Evolutionary conservation across 148 eudicot genomes (phyloP).

Genomic region (Heliosperma pusillum): DNA sequence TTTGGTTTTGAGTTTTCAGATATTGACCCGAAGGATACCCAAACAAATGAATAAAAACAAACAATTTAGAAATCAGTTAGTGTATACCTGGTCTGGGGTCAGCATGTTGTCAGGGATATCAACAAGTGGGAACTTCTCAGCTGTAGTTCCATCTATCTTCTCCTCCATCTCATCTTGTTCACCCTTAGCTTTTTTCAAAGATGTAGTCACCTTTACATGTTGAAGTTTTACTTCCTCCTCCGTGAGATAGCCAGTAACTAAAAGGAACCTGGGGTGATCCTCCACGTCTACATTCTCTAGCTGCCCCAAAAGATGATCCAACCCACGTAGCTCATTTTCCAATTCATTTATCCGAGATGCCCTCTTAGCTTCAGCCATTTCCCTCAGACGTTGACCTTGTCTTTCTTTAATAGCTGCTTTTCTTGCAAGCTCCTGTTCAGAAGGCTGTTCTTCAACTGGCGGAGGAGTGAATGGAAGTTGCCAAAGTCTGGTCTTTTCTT

Average conservation of each 20-base stretch:
- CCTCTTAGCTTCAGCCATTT: constrained; percentile 95
- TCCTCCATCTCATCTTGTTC: constrained; percentile 78
- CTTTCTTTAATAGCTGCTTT: constrained; percentile 92
- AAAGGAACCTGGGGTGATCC: constrained; percentile 59
- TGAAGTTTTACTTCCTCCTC: constrained; percentile 78
- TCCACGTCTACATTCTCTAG: constrained; percentile 55
- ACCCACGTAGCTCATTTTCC: constrained; percentile 74
- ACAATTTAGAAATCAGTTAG: not conserved
- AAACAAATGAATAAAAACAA: not conserved
- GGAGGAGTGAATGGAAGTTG: constrained; percentile 91
- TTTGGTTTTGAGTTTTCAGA: not conserved
- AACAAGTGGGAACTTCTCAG: constrained; percentile 73
- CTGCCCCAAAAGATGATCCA: constrained; percentile 78
- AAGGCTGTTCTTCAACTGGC: constrained; percentile 79
- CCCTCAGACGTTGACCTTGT: constrained; percentile 86
- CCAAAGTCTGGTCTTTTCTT: constrained; percentile 85
- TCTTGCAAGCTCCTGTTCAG: constrained; percentile 86
- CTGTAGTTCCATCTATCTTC: constrained; percentile 48
- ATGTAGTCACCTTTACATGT: constrained; percentile 57
- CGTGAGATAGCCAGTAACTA: constrained; percentile 65
- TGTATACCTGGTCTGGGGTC: constrained; percentile 75
- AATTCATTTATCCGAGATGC: constrained; percentile 71
- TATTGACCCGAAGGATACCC: not conserved
- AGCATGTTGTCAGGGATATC: constrained; percentile 77
- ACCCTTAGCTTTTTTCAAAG: constrained; percentile 76